Base-by-base conservation (phyloP, 2,329 filamentous ascomycete genomes). In the Claviceps lovelessii region DNA sequence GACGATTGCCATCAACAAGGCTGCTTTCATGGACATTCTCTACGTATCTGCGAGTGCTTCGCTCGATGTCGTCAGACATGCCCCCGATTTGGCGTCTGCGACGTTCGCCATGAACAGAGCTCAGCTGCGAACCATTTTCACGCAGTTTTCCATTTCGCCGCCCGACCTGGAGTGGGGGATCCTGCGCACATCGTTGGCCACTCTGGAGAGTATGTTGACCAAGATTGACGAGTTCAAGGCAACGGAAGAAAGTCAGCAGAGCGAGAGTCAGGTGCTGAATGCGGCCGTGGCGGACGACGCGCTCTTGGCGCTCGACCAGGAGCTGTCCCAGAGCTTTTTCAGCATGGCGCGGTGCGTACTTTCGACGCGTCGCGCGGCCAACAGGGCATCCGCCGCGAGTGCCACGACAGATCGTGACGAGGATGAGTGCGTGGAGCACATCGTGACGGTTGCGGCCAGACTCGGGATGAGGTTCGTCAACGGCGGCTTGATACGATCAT, bases 91-190 rank as follows among this genome's bases (percentile, higher is more conserved):
- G 8, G 70, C 70, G 54, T 67, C 73, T 17, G 74, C 73, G 6
- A 73, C 74, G 2, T 76, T 76, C 56, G 74, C 72, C 15, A 61
- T 81, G 35, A 80, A 75, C 54, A 71, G 69, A 2, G 68, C 66
- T 41, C 78, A 79, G 61, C 63, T 82, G 31, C 73, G 77, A 51
- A 72, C 75, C 47, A 64, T 80, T 10, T 79, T 80, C 51, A 72
- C 67, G 11, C 73, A 72, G 28, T 75, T 80, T 45, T 69, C 73
- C 11, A 66, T 68, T 11, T 64, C 67, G 2, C 69, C 70, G 4
- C 62, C 68, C 0, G 69, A 72, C 39, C 69, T 78, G 15, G 73
- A 77, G 57, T 80, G 77, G 74, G 63, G 65, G 13, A 68, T 77
- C 23, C 61, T 81, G 35, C 67, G 66, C 23, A 67, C 66, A 19